Evolutionary conservation across 2,329 filamentous ascomycete species (phyloP).

Genomic region (Beauveria caledonica): DNA sequence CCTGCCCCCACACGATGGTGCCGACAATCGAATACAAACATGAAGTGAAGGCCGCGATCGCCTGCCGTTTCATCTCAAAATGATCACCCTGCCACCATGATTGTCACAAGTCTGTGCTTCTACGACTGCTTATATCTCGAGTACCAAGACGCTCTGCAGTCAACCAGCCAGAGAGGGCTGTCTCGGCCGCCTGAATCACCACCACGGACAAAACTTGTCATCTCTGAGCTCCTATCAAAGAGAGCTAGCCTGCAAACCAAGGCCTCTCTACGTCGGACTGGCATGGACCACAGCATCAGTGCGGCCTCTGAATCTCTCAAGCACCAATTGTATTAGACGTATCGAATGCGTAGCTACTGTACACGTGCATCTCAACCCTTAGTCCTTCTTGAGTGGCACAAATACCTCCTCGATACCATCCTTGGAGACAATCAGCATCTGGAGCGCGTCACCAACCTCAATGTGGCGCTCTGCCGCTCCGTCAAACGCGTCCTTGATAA

Average conservation of each 20-base stretch:
- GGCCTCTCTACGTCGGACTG: not conserved
- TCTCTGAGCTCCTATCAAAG: not conserved
- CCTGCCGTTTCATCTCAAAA: no score
- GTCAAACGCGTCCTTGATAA: conserved; percentile 96
- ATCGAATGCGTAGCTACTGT: conserved; percentile 19
- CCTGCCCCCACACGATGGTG: no score
- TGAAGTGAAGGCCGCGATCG: no score
- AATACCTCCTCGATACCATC: conserved; percentile 83
- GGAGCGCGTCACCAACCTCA: conserved; percentile 91
- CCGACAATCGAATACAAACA: no score
- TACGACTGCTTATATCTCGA: no score
- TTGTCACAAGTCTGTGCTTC: no score
- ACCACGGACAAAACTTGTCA: no score
- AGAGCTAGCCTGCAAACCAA: not conserved
- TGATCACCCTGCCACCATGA: no score
- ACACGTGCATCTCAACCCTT: conserved; percentile 21
- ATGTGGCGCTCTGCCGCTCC: conserved; percentile 98
- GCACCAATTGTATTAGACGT: conserved; percentile 1
- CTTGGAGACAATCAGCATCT: conserved; percentile 88
- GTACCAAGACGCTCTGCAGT: no score
- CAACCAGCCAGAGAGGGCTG: no score
- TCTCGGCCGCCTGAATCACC: no score
- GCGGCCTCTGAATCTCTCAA: not conserved
- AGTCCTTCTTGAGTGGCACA: conserved; percentile 84
- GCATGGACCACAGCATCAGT: not conserved